These are phyloP conservation scores for Botrytis sinoallii DNA, from an alignment of 2,329 filamentous ascomycete species.

Conservation along the genomic window DNA sequence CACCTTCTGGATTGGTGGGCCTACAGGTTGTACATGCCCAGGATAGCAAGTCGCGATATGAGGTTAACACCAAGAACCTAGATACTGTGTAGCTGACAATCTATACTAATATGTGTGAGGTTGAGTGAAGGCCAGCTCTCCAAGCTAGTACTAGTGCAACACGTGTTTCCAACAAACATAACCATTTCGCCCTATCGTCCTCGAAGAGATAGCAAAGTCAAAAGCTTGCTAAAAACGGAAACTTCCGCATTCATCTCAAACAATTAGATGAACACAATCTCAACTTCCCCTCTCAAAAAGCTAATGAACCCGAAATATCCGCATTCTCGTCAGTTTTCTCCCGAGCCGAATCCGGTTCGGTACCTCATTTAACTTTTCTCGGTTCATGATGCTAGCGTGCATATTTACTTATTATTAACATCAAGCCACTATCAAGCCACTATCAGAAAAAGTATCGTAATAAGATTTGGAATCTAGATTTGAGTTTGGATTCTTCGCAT, in stretches of 20 bases:
- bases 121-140: not conserved
- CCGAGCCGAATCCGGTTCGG: not conserved
- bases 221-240: not conserved
- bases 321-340: not conserved
- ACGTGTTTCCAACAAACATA: not conserved
- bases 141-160: not conserved
- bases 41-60: not conserved
- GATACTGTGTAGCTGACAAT: not conserved
- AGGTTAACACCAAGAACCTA: not conserved
- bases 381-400: conserved; percentile 3
- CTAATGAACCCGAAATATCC: not conserved
- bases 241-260: not conserved
- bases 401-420: conserved; percentile 3
- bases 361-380: not conserved
- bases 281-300: not conserved
- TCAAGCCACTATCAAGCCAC: conserved; percentile 8
- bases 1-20: not conserved
- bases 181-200: not conserved
- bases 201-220: not conserved
- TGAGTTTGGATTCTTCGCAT: not conserved
- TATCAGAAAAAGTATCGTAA: conserved; percentile 9
- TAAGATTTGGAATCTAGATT: conserved; percentile 6
- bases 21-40: not conserved
- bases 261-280: not conserved
- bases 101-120: not conserved